Evolutionary conservation across 192 early-diverging fungal genomes (phyloP).

Genomic region (Diversispora epigaea): DNA sequence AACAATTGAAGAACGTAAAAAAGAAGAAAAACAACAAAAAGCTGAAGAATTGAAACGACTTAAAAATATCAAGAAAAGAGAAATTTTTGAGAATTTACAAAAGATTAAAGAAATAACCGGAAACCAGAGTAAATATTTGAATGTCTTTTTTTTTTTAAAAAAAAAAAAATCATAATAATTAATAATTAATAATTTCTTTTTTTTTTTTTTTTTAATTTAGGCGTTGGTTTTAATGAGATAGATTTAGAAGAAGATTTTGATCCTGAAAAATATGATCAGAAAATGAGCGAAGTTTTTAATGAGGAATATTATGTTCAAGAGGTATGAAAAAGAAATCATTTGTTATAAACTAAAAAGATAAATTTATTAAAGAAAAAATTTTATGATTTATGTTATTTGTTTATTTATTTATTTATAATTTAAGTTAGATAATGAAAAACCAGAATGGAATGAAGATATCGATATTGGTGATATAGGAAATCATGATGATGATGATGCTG

Average conservation of each 20-base stretch:
- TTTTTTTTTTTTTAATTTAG: constrained; percentile 30
- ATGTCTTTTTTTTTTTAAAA: neutral
- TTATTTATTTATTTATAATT: too few species aligned
- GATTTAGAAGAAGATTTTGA: constrained; percentile 94
- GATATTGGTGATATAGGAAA: too few species aligned
- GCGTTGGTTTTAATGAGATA: constrained; percentile 70
- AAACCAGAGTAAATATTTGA: constrained; percentile 47
- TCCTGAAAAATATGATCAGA: constrained; percentile 76
- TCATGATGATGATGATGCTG: too few species aligned
- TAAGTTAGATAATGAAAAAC: too few species aligned
- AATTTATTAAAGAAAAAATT: too few species aligned
- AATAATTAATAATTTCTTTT: neutral
- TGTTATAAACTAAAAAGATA: too few species aligned
- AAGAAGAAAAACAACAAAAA: constrained; percentile 66
- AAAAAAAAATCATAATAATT: neutral
- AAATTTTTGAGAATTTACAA: constrained; percentile 75
- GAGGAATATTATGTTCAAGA: constrained; percentile 64
- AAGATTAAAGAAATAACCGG: constrained; percentile 87
- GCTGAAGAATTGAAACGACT: constrained; percentile 85
- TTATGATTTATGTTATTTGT: too few species aligned
- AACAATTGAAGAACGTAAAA: constrained; percentile 69
- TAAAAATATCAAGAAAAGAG: constrained; percentile 89
- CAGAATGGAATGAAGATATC: too few species aligned
- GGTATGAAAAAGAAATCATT: constrained; percentile 10
- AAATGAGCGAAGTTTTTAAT: constrained; percentile 81